Evolutionary conservation across 257 asterid species (phyloP), one percentile per base, ranked within the genome.

Genomic region (Solanum ossicruentum): DNA sequence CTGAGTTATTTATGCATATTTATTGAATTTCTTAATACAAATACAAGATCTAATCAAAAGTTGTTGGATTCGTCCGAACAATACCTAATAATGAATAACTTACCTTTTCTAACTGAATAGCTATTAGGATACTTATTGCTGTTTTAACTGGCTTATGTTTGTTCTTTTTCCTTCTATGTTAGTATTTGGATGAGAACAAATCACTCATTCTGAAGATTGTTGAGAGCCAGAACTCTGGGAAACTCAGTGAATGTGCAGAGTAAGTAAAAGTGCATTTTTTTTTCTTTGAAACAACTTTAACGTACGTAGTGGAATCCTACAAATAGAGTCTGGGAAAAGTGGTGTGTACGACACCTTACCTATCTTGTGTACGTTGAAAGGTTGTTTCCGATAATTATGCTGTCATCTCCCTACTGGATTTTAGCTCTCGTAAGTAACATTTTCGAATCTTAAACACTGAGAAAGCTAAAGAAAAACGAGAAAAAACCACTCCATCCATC

Each of bases 111-210:
- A 61, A 21, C 17, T 61, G 70, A 61, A 23, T 61, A 12, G 43
- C 15, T 66, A 7, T n/a, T 0, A 26, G 18, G 13, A 10, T 2
- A 20, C 5, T 6, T 71, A 10, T 11, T 41, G 80, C 55, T 71
- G 18, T 11, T 71, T 75, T 23, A 6, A 18, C 21, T 2, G 81
- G n/a, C 67, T 26, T 32, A 56, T 65, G 36, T 23, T 32, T 84
- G 12, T 28, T 60, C 23, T 84, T 15, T 4, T 13, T 26, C 65
- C 6, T 45, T 52, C 21, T 28, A 21, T 65, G 54, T 26, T 94
- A 96, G 99, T 97, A 94, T 88, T 87, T 97, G 89, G 99, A 97
- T 88, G 99, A 97, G 87, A 97, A 97, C 94, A 97, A 97, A 86
- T 95, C 99, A 12, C 91, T 97, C 83, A 97, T 97, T 88, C 86